Base-by-base conservation (phyloP, 257 asterid genomes). In the Nicotiana tabacum region DNA sequence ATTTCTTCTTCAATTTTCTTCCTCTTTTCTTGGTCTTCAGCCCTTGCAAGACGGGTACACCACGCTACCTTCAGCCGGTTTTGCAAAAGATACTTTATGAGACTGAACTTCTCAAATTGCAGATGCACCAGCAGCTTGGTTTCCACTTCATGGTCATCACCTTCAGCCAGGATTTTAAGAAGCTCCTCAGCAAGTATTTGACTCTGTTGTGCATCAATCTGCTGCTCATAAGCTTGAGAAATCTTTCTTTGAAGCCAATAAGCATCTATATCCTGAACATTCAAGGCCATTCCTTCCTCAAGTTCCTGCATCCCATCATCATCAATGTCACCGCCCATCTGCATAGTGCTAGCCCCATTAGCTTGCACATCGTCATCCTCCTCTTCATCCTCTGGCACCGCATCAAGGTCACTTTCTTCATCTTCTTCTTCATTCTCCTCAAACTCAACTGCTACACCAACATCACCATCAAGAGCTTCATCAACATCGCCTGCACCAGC, bases 201-300 rank as follows among this genome's bases (percentile, higher is more conserved):
- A 82, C 90, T 86, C 46, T 88, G 86, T 67, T 88, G 89, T 1
- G 90, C 84, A 78, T 88, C 90, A 16, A 88, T 88, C 83, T 87
- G 88, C 51, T 82, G 87, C 37, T 82, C 90, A 82, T 88, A 86
- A 80, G 90, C 90, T 68, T 88, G 89, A 4, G 90, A 86, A 65
- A 88, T 88, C 85, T 88, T 88, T 79, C 90, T 84, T 60, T 88
- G 89, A 79, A 88, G 89, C 90, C 90, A 86, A 56, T 88, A 88
- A 62, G 89, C 89, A 84, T 88, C 90, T 57, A 88, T 86, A 61
- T 88, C 90, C 85, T 88, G 90, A 80, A 88, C 90, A 88, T 86
- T 86, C 87, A 88, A 80, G 39, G 88, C 74, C 86, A 86, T 88
- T 5, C 86, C 89, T 70, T 84, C 86, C 39, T 86, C 85, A 12